A percentile compares a stretch with the other conserved stretches of the same genome.
These are phyloP conservation scores for Mallotus japonicus DNA, from an alignment of 441 rosid species.

Conservation along the genomic window DNA sequence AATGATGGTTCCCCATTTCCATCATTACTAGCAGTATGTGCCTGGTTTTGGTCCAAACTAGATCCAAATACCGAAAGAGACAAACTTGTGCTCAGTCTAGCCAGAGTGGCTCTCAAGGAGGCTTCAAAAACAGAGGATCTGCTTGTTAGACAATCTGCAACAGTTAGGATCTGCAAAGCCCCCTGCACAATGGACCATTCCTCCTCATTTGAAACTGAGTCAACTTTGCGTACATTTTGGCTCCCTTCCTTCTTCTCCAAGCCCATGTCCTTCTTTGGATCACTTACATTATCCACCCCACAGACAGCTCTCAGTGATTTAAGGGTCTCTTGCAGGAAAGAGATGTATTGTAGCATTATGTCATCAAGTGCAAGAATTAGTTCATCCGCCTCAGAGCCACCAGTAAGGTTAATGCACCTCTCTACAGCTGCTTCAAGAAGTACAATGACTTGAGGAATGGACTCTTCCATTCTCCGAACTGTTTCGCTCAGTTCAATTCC, in stretches of 20 bases:
- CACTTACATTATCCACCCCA: constrained; percentile 74
- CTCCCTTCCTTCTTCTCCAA: constrained; percentile 75
- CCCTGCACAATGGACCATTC: constrained; percentile 99
- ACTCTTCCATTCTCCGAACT: constrained; percentile 98
- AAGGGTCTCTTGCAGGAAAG: constrained; percentile 87
- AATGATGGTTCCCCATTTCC: constrained; percentile 49
- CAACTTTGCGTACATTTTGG: constrained; percentile 58
- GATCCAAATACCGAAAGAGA: constrained; percentile 76
- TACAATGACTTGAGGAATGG: constrained; percentile 88
- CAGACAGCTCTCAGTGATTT: constrained; percentile 89
- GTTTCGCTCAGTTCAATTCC: constrained; percentile 98
- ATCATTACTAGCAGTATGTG: constrained; percentile 46
- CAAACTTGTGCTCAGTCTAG: constrained; percentile 83
- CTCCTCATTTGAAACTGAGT: constrained; percentile 79
- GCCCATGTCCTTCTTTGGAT: constrained; percentile 62
- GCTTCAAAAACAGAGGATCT: constrained; percentile 96
- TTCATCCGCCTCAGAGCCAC: constrained; percentile 98
- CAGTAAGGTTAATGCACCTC: constrained; percentile 89
- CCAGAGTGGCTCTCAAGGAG: constrained; percentile 86
- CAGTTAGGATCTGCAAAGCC: constrained; percentile 91
- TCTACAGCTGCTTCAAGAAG: constrained; percentile 96
- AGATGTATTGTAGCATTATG: constrained; percentile 82
- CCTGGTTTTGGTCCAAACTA: constrained; percentile 67
- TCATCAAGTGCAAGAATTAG: constrained; percentile 91
- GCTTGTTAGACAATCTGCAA: constrained; percentile 93